Conservation (phyloP, 495 filamentous ascomycete species). For the Trichocladium antarcticum region DNA sequence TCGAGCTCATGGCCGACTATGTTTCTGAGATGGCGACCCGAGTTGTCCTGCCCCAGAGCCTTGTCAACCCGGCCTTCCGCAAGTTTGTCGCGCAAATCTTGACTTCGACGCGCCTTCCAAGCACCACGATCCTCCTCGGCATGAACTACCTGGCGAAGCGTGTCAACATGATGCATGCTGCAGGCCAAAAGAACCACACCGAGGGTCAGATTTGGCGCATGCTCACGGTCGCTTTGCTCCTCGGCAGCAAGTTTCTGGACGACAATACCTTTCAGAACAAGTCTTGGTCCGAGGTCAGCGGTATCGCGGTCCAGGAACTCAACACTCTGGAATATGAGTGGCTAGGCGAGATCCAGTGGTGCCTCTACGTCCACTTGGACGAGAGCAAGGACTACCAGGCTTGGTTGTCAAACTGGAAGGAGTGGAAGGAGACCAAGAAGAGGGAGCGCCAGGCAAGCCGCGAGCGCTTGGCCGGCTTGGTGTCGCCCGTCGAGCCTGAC, state of each 20-base stretch:
- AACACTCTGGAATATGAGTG: slow-evolving; percentile 89
- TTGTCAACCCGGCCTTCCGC: slow-evolving; percentile 67
- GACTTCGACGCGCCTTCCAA: slow-evolving; percentile 86
- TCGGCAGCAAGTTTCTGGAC: slow-evolving; percentile 96
- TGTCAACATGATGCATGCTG: slow-evolving; percentile 58
- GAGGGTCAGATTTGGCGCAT: slow-evolving; percentile 79
- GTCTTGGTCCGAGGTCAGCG: slow-evolving; percentile 97
- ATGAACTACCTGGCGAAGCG: slow-evolving; percentile 81
- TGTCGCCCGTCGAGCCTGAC: slow-evolving; percentile 58
- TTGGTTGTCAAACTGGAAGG: slow-evolving; percentile 77
- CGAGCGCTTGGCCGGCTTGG: slow-evolving; percentile 46
- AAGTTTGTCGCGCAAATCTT: slow-evolving; percentile 94
- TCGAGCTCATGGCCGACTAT: slow-evolving; percentile 96
- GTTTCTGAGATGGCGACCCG: slow-evolving; percentile 84
- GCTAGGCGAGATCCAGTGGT: slow-evolving; percentile 74
- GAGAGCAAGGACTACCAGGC: slow-evolving; percentile 70
- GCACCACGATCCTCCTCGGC: slow-evolving; percentile 86
- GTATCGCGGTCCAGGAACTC: slow-evolving; percentile 75
- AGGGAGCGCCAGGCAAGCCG: slow-evolving; percentile 40
- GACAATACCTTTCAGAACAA: slow-evolving; percentile 99
- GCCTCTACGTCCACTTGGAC: slow-evolving; percentile 77
- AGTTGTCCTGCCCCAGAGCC: slow-evolving; percentile 57
- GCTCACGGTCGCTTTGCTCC: slow-evolving; percentile 74
- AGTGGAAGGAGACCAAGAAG: slow-evolving; percentile 57
- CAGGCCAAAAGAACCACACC: slow-evolving; percentile 44